Base-by-base conservation (phyloP, 306 rosid species). In the Astragalus glycyphyllos region DNA sequence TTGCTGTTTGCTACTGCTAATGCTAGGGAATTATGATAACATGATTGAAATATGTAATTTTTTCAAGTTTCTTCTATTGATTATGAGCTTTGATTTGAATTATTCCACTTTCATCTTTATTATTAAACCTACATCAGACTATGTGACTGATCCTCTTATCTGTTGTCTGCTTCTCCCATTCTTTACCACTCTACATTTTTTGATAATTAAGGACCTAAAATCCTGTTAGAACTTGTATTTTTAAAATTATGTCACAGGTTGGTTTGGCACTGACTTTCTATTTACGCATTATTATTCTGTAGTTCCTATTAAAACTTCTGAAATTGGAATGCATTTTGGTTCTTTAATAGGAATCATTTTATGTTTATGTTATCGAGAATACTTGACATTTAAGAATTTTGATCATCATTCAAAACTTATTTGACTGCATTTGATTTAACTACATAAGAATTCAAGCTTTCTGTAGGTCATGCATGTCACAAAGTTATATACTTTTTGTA, bases 191-290 rank as follows among this genome's bases (percentile, higher is more conserved):
- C 37, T 15, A 47, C 38, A 8, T 59, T 10, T 41, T 23, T 37
- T 67, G 14, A 68, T 23, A 53, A 38, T 61, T 31, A 45, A 42
- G 74, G 72, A 31, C 48, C 44, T 20, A 54, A 42, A 73, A 66
- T 32, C 10, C 6, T 68, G 42, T 34, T 12, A 5, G 54, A 56
- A 26, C 67, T 68, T 48, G 12, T 55, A 40, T 47, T 37, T 47
- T 37, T 48, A 38, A 67, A 57, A 59, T 31, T 49, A 40, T 42
- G 60, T 14, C 32, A 40, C 29, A 23, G 34, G 37, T 46, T 12
- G 65, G 70, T 81, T 63, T 72, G 12, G 7, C 26, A 72, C 16
- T 71, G 76, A 34, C 20, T 49, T 55, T 61, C 67, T 66, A 11
- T 59, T 49, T 26, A 48, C 20, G 58, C 23, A 1, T 71, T 76